phyloP scores from a whole-genome alignment of 2,329 filamentous ascomycete species.

The Proliferodiscus dingleyae region DNA sequence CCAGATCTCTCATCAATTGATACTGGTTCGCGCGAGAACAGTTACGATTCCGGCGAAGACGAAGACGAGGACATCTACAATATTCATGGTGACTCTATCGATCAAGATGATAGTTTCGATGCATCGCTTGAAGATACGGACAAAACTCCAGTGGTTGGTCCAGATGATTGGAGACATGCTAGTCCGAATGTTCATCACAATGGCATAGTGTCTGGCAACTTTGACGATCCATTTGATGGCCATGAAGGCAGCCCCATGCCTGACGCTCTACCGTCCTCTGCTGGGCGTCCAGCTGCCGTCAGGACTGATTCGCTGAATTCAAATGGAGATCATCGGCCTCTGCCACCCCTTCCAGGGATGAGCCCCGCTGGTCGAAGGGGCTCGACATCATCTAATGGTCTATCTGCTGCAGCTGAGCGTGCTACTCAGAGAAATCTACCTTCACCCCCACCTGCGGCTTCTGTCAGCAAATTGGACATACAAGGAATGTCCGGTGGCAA shows the following conservation, averaged over 20 bases:
- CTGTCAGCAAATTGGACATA: conserved; percentile 70
- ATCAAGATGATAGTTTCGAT: conserved; percentile 82
- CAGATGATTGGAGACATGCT: conserved; percentile 89
- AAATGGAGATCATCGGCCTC: conserved; percentile 74
- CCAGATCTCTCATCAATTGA: conserved; percentile 91
- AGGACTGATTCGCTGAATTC: conserved; percentile 72
- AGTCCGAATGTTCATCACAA: conserved; percentile 38
- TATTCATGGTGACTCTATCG: conserved; percentile 48
- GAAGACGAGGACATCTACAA: conserved; percentile 61
- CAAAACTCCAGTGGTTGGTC: conserved; percentile 96
- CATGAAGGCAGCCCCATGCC: conserved; percentile 63
- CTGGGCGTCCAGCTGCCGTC: conserved; percentile 48
- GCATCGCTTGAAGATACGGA: conserved; percentile 92
- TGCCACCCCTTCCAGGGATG: conserved; percentile 77
- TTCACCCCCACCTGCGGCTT: conserved; percentile 62
- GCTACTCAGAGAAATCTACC: conserved; percentile 67
- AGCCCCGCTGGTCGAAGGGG: conserved; percentile 36
- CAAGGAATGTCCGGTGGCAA: conserved; percentile 68
- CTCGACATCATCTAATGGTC: conserved; percentile 55
- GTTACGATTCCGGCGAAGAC: conserved; percentile 80
- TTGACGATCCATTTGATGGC: conserved; percentile 62
- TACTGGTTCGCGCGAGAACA: conserved; percentile 85
- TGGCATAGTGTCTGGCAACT: conserved; percentile 22
- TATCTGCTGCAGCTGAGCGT: conserved; percentile 68
- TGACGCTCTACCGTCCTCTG: conserved; percentile 35